These are phyloP conservation scores for Thielaviopsis populi DNA, from an alignment of 2,329 filamentous ascomycete species.

Conservation along the genomic window DNA sequence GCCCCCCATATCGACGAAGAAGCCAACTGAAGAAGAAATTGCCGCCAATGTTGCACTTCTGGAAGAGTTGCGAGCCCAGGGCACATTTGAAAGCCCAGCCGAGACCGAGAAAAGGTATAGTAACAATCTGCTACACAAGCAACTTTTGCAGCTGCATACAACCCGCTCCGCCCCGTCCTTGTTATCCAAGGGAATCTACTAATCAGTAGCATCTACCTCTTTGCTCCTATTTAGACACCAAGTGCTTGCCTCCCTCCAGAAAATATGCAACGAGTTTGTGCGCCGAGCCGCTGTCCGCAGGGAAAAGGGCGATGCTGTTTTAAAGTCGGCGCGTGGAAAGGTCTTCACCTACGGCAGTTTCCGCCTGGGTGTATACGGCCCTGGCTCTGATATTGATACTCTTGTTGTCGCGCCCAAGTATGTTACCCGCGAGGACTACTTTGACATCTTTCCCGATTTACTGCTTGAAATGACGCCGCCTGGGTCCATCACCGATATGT, in stretches of 20 bases:
- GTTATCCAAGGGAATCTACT: not conserved
- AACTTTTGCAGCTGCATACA: not conserved
- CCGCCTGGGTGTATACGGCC: slow-evolving; percentile 82
- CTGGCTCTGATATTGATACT: slow-evolving; percentile 95
- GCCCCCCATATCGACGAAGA: slow-evolving; percentile 60
- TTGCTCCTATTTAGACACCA: slow-evolving; percentile 36
- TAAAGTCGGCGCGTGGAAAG: slow-evolving; percentile 76
- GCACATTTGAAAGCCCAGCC: slow-evolving; percentile 74
- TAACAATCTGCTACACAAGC: not conserved
- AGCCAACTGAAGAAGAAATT: slow-evolving; percentile 65
- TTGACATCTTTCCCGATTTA: slow-evolving; percentile 69
- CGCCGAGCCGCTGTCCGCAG: slow-evolving; percentile 47
- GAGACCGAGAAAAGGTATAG: slow-evolving; percentile 69
- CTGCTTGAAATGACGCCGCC: slow-evolving; percentile 60
- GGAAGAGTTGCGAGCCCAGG: slow-evolving; percentile 71
- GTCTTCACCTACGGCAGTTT: slow-evolving; percentile 96
- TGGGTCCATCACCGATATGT: slow-evolving; percentile 71
- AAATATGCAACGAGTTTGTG: slow-evolving; percentile 75
- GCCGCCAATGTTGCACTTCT: slow-evolving; percentile 65
- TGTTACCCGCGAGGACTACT: slow-evolving; percentile 80
- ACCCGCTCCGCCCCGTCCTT: no score
- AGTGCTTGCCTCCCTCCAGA: slow-evolving; percentile 63
- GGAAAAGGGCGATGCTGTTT: slow-evolving; percentile 53
- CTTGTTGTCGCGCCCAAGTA: slow-evolving; percentile 84
- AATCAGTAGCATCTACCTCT: no score